Percentiles rank a stretch among this genome's conserved stretches.
These are phyloP conservation scores for Triticum dicoccoides DNA, from an alignment of 176 grass and related monocot genomes.

Conservation along the genomic window DNA sequence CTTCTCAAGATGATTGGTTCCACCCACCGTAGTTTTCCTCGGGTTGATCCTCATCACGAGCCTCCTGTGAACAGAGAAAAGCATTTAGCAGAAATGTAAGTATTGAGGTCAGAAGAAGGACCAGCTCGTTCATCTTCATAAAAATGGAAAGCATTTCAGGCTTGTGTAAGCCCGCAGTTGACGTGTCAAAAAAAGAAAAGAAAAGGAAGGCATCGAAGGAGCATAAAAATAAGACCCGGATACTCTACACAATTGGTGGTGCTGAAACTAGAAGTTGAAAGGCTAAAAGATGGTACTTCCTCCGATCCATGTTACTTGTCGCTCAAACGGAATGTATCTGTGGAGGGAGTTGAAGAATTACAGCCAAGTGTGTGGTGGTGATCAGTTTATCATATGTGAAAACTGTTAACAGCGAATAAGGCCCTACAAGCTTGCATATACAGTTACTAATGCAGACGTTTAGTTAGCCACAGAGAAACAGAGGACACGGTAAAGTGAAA, in stretches of 20 bases:
- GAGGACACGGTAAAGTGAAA: not conserved
- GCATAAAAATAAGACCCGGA: not conserved
- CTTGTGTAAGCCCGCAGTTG: too few relatives aligned
- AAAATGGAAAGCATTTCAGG: not conserved
- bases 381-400: not conserved
- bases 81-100: not conserved
- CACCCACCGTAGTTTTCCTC: constrained; percentile 42
- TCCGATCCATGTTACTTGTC: too few relatives aligned
- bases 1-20: constrained; percentile 33
- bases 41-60: constrained; percentile 7
- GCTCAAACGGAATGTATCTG: too few relatives aligned
- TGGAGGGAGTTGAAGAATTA: not conserved
- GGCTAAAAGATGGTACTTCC: not conserved
- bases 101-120: not conserved
- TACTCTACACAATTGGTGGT: not conserved
- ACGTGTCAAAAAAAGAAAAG: not conserved
- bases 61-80: constrained; percentile 34
- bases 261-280: not conserved
- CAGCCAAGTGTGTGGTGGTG: not conserved
- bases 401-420: not conserved
- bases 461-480: not conserved
- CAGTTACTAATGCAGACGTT: not conserved
- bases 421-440: not conserved
- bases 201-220: not conserved
- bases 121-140: not conserved